phyloP scores from a whole-genome alignment of 257 asterid species.

The Lycium ferocissimum region DNA sequence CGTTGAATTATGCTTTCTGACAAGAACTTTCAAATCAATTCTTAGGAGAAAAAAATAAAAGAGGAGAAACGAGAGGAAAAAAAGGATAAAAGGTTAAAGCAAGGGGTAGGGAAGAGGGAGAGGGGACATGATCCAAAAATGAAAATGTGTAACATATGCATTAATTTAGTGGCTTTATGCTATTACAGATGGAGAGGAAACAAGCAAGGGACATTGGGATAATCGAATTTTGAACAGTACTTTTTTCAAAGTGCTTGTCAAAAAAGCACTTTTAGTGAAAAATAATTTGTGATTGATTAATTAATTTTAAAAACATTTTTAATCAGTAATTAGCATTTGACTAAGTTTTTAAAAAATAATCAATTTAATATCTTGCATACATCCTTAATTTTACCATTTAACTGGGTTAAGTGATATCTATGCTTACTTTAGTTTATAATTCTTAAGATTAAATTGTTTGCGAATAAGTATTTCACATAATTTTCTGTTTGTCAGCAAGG shows the following conservation, averaged over 20 bases:
- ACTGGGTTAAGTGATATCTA: not conserved
- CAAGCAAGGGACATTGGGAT: not conserved
- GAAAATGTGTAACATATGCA: not conserved
- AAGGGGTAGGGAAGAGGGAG: not conserved
- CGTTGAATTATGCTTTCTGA: too few relatives aligned
- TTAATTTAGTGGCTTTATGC: not conserved
- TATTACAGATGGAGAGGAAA: not conserved
- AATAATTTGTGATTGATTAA: too few relatives aligned
- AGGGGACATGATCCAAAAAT: not conserved
- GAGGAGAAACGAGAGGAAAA: too few relatives aligned
- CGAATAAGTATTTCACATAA: not conserved
- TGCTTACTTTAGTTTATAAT: not conserved
- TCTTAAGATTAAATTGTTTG: not conserved
- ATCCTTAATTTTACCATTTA: not conserved
- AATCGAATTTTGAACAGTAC: too few relatives aligned
- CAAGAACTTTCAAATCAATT: not conserved
- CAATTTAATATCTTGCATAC: not conserved
- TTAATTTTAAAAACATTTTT: too few relatives aligned
- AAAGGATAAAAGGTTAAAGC: too few relatives aligned
- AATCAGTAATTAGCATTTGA: too few relatives aligned
- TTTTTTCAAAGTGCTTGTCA: too few relatives aligned
- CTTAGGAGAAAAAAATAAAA: too few relatives aligned
- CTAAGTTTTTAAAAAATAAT: too few relatives aligned
- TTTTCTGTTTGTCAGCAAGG: not conserved
- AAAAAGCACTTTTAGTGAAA: too few relatives aligned